phyloP scores from a whole-genome alignment of 2,329 filamentous ascomycete genomes.

The Ophiostoma novo-ulmi region DNA sequence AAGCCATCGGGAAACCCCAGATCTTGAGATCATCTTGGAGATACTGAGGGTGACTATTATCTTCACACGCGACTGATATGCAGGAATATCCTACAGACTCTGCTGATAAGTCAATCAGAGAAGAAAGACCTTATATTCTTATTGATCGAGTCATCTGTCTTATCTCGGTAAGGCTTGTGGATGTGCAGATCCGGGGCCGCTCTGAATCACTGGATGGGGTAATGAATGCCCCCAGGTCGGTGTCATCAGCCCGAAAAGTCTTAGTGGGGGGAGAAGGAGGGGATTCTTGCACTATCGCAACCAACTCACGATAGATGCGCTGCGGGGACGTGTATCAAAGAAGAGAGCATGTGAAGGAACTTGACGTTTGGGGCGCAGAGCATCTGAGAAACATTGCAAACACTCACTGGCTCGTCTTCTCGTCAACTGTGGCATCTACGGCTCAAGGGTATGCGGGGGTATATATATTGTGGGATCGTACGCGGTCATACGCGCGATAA shows the following conservation, averaged over 20 bases:
- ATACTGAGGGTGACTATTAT: not conserved
- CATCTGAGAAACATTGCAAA: not conserved
- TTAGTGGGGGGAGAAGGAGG: not conserved
- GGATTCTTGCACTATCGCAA: not conserved
- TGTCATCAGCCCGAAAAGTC: not conserved
- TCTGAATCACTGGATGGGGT: not conserved
- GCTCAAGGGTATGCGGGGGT: not conserved
- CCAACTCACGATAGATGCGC: not conserved
- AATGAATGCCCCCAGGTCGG: not conserved
- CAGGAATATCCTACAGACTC: not conserved
- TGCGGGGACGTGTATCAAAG: not conserved
- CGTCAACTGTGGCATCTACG: not conserved
- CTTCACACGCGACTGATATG: not conserved
- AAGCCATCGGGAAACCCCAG: too few relatives aligned
- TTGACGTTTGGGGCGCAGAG: not conserved
- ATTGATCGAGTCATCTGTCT: not conserved
- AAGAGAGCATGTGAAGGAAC: not conserved
- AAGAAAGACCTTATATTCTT: not conserved
- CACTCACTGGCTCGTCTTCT: not conserved
- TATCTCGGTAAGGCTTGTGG: not conserved
- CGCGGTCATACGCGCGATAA: not conserved
- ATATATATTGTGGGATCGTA: not conserved
- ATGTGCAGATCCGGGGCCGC: not conserved
- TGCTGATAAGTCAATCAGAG: not conserved
- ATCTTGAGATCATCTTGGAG: not conserved